Conservation (phyloP, 805 yeast species). For the Yarrowia deformans region DNA sequence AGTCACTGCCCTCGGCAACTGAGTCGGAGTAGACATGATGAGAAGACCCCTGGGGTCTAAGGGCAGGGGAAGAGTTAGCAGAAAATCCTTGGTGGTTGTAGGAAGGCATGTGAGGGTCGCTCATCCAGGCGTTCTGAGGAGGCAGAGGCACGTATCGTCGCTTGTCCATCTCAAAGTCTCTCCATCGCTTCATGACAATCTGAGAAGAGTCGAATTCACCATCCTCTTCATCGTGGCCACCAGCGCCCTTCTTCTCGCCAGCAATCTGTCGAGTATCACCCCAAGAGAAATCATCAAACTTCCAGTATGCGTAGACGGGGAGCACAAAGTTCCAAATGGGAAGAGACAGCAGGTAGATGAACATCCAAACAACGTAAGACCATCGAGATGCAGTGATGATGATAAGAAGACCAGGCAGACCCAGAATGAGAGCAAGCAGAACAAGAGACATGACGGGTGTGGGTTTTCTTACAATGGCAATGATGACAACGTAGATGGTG, state of each 20-base stretch:
- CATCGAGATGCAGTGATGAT: slow-evolving; percentile 78
- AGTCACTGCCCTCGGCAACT: slow-evolving; percentile 25
- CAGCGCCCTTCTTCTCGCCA: slow-evolving; percentile 66
- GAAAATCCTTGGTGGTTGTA: slow-evolving; percentile 38
- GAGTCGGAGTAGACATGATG: slow-evolving; percentile 33
- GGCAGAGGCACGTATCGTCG: slow-evolving; percentile 51
- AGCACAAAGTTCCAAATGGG: slow-evolving; percentile 93
- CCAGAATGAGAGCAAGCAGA: slow-evolving; percentile 77
- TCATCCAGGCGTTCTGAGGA: slow-evolving; percentile 40
- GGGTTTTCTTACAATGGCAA: slow-evolving; percentile 74
- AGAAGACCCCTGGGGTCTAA: slow-evolving; percentile 33
- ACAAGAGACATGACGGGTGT: slow-evolving; percentile 81
- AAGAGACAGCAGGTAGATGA: slow-evolving; percentile 76
- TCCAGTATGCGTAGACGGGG: slow-evolving; percentile 90
- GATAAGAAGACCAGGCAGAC: slow-evolving; percentile 83
- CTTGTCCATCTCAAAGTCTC: slow-evolving; percentile 87
- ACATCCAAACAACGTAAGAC: slow-evolving; percentile 79
- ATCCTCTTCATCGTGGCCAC: slow-evolving; percentile 68
- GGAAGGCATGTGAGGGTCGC: slow-evolving; percentile 38
- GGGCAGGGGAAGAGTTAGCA: slow-evolving; percentile 38
- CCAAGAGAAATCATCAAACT: slow-evolving; percentile 96
- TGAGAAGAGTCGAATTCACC: slow-evolving; percentile 93
- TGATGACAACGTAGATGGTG: slow-evolving; percentile 77
- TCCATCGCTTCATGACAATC: slow-evolving; percentile 92
- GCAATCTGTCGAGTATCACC: slow-evolving; percentile 89